Base-by-base conservation (phyloP, 306 rosid species). In the Fragaria iinumae region DNA sequence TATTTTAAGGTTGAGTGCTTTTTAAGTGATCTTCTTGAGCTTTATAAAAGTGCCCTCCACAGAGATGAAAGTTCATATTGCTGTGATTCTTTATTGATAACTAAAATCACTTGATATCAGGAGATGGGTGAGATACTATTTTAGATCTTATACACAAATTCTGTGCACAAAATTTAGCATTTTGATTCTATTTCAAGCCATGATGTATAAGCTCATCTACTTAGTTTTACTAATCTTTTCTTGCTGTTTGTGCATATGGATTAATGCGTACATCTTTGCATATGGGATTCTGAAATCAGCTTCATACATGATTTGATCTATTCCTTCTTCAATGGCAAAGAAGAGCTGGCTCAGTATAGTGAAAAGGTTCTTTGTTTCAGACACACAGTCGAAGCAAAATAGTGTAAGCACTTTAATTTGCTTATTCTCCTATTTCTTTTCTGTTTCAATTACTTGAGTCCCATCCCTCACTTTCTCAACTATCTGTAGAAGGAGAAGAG, bases 321-420 rank as follows among this genome's bases (percentile, higher is more conserved):
- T 55, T 49, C 71, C 67, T 80, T 80, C 73, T 75, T 65, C 81
- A 84, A 94, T 90, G 98, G 91, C 89, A 45, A 91, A 88, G 84
- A 92, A 89, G 86, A 85, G 93, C 74, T 91, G 96, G 97, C 89
- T 94, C 78, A 85, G 56, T 84, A 52, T 90, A 16, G 89, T 91
- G 85, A 91, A 90, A 86, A 89, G 89, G 79, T 80, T 91, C 73
- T 94, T 94, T 55, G 43, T 70, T 75, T 72, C 93, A 86, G 94
- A 88, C 23, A 72, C 89, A 66, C 86, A 87, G 57, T 81, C 90
- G 4, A 80, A 85, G 53, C 90, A 86, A 80, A 93, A 88, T 66
- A 89, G 89, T 86, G 98, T 90, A 82, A 80, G 73, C 44, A 39
- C 25, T 25, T 25, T 25, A 25, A 25, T 25, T 25, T 47, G 25